Conservation (phyloP, 192 early-diverging fungal species). For the Coemansia sp. region DNA sequence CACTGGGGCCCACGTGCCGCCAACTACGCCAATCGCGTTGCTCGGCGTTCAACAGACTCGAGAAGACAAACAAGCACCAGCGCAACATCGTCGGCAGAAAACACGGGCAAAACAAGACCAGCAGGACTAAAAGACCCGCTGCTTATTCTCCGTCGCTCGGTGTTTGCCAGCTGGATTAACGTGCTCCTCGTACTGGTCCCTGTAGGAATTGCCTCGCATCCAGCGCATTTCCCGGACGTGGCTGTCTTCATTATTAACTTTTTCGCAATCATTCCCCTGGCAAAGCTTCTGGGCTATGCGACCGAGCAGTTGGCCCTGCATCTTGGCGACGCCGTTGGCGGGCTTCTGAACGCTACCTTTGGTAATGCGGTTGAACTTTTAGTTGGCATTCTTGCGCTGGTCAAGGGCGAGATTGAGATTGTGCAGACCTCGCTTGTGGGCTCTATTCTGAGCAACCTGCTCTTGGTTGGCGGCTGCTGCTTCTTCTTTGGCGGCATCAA, state of each 20-base stretch:
- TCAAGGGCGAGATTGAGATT: constrained; percentile 73
- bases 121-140: constrained; percentile 44
- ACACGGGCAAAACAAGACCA: constrained; percentile 12
- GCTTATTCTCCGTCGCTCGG: constrained; percentile 55
- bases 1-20: constrained; percentile 49
- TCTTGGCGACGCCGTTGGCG: constrained; percentile 71
- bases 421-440: constrained; percentile 90
- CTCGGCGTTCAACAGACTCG: constrained; percentile 36
- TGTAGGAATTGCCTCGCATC: constrained; percentile 68
- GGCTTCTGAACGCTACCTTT: constrained; percentile 76
- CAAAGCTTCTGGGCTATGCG: constrained; percentile 74
- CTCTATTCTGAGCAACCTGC: constrained; percentile 85
- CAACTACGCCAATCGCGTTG: constrained; percentile 38
- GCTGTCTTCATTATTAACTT: constrained; percentile 85
- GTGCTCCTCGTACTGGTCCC: constrained; percentile 75
- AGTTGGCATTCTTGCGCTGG: constrained; percentile 79
- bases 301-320: constrained; percentile 74
- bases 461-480: constrained; percentile 84
- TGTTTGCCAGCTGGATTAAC: constrained; percentile 68
- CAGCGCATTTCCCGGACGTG: constrained; percentile 65
- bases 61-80: constrained; percentile 2
- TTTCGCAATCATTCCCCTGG: constrained; percentile 86
- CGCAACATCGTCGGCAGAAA: neutral
- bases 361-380: constrained; percentile 91
- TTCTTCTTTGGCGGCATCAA: constrained; percentile 86